Evolutionary conservation across 352 stramenopile species (phyloP).

Genomic region (Phytophthora palmivora): DNA sequence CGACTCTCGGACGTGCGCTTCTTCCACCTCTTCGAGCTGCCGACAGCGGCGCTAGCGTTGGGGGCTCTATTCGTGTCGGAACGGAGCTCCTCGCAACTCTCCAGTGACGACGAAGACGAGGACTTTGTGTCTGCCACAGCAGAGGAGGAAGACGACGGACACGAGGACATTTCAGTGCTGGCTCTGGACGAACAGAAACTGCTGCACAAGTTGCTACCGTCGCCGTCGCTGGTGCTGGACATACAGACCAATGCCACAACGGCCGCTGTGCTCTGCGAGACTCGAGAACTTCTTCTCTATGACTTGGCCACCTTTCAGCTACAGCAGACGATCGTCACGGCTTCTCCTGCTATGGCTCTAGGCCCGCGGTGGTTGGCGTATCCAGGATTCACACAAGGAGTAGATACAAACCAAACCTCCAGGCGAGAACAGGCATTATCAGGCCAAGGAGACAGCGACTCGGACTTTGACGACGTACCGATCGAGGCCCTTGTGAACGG

Average conservation of each 20-base stretch:
- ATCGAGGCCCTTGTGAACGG: constrained; percentile 53
- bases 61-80: constrained; percentile 63
- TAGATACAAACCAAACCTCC: constrained; percentile 11
- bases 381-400: constrained; percentile 48
- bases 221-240: constrained; percentile 72
- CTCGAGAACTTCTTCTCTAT: constrained; percentile 69
- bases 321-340: constrained; percentile 50
- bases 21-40: constrained; percentile 63
- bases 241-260: constrained; percentile 64
- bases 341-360: constrained; percentile 70
- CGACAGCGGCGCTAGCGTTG: constrained; percentile 25
- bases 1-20: constrained; percentile 60
- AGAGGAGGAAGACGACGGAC: constrained; percentile 38
- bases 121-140: constrained; percentile 39
- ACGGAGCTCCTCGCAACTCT: constrained; percentile 11
- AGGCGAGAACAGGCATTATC: constrained; percentile 35
- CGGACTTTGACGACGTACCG: constrained; percentile 52
- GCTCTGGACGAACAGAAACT: constrained; percentile 56
- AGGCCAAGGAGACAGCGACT: constrained; percentile 44
- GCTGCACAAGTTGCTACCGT: constrained; percentile 62
- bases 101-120: constrained; percentile 43
- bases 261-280: constrained; percentile 74
- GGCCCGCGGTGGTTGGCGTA: constrained; percentile 77
- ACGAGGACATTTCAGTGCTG: constrained; percentile 61
- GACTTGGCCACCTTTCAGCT: constrained; percentile 61